A percentile compares a stretch with the other conserved stretches of the same genome.
Evolutionary conservation across 2,329 filamentous ascomycete genomes (phyloP).

Genomic region (Ascochyta lentis): DNA sequence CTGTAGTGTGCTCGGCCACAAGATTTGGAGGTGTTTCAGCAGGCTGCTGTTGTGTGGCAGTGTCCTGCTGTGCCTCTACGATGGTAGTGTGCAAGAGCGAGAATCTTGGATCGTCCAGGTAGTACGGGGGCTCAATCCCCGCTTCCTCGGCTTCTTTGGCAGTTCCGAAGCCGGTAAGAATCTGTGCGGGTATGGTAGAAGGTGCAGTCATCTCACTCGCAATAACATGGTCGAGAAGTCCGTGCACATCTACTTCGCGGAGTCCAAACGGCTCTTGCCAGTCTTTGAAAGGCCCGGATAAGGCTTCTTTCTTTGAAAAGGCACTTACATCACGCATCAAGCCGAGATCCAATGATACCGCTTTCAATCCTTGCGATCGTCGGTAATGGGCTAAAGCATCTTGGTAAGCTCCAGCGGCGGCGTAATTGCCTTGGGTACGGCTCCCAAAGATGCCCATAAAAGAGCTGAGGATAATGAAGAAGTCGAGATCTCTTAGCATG

Average conservation of each 20-base stretch:
- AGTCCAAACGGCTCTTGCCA: not conserved
- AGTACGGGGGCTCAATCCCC: too few species aligned
- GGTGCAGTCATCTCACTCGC: not conserved
- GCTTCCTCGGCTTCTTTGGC: too few species aligned
- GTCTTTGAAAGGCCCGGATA: not conserved
- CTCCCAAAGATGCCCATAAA: constrained; percentile 27
- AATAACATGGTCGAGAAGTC: not conserved
- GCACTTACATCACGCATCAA: not conserved
- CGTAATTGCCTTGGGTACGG: constrained; percentile 21
- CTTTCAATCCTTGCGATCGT: not conserved
- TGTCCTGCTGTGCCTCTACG: too few species aligned
- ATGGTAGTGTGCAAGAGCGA: too few species aligned
- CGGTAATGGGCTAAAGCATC: constrained; percentile 39
- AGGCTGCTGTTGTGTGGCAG: too few species aligned
- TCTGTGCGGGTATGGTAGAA: too few species aligned
- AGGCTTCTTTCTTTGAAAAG: constrained; percentile 28
- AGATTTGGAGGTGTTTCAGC: not conserved
- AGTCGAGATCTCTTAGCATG: constrained; percentile 19
- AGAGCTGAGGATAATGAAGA: constrained; percentile 34
- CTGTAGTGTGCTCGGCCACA: not conserved
- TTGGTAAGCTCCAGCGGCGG: constrained; percentile 47
- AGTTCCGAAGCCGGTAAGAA: too few species aligned
- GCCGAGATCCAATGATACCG: too few species aligned
- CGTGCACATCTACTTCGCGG: not conserved
- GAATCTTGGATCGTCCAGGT: too few species aligned